Evolutionary conservation across 345 rosid genomes (phyloP).

Genomic region (Citrus maxima): DNA sequence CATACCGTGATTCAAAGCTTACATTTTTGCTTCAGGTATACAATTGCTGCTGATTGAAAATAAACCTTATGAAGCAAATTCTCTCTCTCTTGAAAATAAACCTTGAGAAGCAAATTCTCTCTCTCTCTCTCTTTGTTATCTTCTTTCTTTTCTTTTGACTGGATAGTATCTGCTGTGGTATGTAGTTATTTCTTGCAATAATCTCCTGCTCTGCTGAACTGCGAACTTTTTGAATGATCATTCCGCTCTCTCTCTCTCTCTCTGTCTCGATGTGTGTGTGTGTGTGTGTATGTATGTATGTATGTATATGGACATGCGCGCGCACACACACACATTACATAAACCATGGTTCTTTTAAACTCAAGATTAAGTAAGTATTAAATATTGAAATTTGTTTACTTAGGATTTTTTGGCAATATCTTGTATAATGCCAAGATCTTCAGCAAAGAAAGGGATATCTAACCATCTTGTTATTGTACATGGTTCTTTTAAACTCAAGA

Average conservation of each 20-base stretch:
- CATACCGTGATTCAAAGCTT: conserved; percentile 97
- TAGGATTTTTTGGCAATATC: not conserved
- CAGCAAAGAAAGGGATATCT: not conserved
- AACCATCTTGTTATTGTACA: not conserved
- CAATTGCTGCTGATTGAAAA: not conserved
- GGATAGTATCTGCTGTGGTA: not conserved
- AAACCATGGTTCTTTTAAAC: not conserved
- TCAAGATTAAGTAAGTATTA: not conserved
- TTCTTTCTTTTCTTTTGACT: not conserved
- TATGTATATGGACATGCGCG: too few relatives aligned
- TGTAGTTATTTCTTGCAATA: not conserved
- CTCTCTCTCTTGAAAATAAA: not conserved
- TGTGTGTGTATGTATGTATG: too few relatives aligned
- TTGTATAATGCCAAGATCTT: not conserved
- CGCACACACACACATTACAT: not conserved
- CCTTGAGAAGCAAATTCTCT: too few relatives aligned
- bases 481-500: not conserved
- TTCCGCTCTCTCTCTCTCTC: too few relatives aligned
- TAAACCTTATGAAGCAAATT: not conserved
- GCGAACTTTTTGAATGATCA: not conserved
- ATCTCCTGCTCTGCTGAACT: not conserved
- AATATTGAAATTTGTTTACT: not conserved
- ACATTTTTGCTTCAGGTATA: conserved; percentile 97
- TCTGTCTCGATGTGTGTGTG: not conserved
- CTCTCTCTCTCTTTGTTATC: too few relatives aligned